Percentiles rank a stretch among this genome's conserved stretches.
These are phyloP conservation scores for Lactarius hatsudake DNA, from an alignment of 768 basidiomycete genomes.

Conservation along the genomic window DNA sequence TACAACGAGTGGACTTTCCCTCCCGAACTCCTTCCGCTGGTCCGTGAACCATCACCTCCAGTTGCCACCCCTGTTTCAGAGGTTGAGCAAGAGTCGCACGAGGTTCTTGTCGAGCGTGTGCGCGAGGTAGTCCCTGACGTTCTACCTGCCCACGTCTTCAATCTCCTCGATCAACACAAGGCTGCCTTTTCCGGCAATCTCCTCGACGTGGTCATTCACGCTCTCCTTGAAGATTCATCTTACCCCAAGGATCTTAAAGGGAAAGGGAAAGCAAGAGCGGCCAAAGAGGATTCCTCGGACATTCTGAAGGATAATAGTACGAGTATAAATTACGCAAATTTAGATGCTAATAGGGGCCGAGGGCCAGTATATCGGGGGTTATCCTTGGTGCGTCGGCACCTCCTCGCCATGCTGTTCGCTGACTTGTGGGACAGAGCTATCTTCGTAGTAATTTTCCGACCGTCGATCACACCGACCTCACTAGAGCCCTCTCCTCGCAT, in stretches of 20 bases:
- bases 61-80: not conserved
- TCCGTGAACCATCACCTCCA: not conserved
- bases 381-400: conserved; percentile 45
- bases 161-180: conserved; percentile 47
- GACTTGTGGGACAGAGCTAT: conserved; percentile 40
- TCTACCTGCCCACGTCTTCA: conserved; percentile 48
- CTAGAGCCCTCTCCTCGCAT: conserved; percentile 38
- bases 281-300: conserved; percentile 25
- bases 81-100: conserved; percentile 19
- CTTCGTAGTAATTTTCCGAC: conserved; percentile 57
- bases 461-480: conserved; percentile 55
- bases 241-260: conserved; percentile 54
- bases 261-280: conserved; percentile 42
- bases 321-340: conserved; percentile 54
- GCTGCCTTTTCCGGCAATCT: conserved; percentile 39
- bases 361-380: conserved; percentile 48
- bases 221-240: conserved; percentile 56
- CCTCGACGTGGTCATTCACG: conserved; percentile 54
- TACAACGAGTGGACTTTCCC: not conserved
- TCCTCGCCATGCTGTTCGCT: conserved; percentile 11
- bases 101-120: conserved; percentile 45
- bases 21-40: not conserved
- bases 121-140: conserved; percentile 74
- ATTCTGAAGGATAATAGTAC: conserved; percentile 31
- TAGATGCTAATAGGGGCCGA: conserved; percentile 43